Evolutionary conservation across 495 filamentous ascomycete genomes (phyloP), one percentile per base, ranked within the genome.

Genomic region (Aspergillus cavernicola): DNA sequence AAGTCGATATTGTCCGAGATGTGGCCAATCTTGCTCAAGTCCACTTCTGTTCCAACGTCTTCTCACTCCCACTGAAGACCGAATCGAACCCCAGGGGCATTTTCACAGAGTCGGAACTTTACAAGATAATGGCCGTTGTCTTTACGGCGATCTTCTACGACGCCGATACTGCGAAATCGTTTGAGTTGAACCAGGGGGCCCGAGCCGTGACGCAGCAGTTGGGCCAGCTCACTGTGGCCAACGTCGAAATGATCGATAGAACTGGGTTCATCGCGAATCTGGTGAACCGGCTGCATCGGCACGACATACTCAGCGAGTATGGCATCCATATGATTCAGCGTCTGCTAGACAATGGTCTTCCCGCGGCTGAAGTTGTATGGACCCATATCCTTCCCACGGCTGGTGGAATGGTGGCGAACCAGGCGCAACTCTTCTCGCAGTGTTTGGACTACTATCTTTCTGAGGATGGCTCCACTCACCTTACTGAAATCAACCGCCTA

Each of bases 401-500:
- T 13, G 73, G 72, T 36, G 80, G 78, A 16, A 80, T 81, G 62
- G 79, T 87, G 9, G 80, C 87, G 1, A 89, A 84, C 53, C 86
- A 90, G 54, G 82, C 76, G 0, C 85, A 88, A 60, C 68, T 86
- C n/a, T 84, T 92, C 48, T 79, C 84, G 4, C 85, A 89, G 63
- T 80, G 82, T 4, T 72, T 90, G 7, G 89, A 92, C 62, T 91
- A 85, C 62, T 92, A 88, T 67, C 73, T 90, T n/a, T 79, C 78
- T 0, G 65, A 69, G 13, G 70, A 77, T 2, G 80, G 80, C 23
- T 63, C 68, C 0, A 50, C 66, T 24, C 77, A 88, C 60, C 60
- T 85, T 10, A 70, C 77, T 4, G 79, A 82, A 15, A 76, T 89
- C 28, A 70, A 85, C 39, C 70, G 70, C 1, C 66, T 87, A 23